A percentile compares a stretch with the other conserved stretches of the same genome.
These are phyloP conservation scores for Angomonas ambiguus DNA, from an alignment of 208 protist genomes.

Conservation along the genomic window DNA sequence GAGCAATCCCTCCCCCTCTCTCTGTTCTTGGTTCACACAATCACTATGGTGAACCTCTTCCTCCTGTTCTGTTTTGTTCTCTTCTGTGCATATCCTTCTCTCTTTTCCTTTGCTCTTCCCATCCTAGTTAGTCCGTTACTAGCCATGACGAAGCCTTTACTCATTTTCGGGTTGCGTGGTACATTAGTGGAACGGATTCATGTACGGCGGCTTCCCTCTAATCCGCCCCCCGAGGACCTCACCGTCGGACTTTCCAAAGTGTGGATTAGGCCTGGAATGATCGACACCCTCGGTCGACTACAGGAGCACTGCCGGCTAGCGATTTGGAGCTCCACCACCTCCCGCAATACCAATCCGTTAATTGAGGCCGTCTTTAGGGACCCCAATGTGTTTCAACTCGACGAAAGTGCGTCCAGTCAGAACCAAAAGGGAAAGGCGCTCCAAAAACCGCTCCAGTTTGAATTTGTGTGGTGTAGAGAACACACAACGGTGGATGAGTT, in stretches of 20 bases:
- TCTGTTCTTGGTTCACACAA: no score
- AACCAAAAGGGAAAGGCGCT: not conserved
- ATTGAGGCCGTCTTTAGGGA: slow-evolving; percentile 68
- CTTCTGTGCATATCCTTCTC: slow-evolving; percentile 5
- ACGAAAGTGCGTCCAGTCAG: not conserved
- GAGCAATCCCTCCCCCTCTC: no score
- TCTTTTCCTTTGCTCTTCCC: slow-evolving; percentile 10
- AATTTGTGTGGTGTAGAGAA: slow-evolving; percentile 85
- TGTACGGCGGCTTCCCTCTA: slow-evolving; percentile 35
- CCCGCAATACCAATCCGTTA: slow-evolving; percentile 75
- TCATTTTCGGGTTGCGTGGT: slow-evolving; percentile 83
- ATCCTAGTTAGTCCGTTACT: not conserved
- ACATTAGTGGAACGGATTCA: slow-evolving; percentile 83
- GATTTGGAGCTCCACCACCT: slow-evolving; percentile 86
- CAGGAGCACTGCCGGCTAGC: slow-evolving; percentile 74
- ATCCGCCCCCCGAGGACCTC: slow-evolving; percentile 63
- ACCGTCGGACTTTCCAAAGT: slow-evolving; percentile 71
- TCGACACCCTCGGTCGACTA: slow-evolving; percentile 51
- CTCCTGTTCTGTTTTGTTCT: no score
- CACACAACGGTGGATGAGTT: slow-evolving; percentile 80
- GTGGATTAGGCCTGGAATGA: slow-evolving; percentile 75
- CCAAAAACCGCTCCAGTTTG: slow-evolving; percentile 34
- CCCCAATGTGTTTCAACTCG: not conserved
- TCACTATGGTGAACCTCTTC: no score
- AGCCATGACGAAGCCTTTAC: slow-evolving; percentile 16